phyloP scores from a whole-genome alignment of 768 basidiomycete genomes.

The Lyophyllum semitale region DNA sequence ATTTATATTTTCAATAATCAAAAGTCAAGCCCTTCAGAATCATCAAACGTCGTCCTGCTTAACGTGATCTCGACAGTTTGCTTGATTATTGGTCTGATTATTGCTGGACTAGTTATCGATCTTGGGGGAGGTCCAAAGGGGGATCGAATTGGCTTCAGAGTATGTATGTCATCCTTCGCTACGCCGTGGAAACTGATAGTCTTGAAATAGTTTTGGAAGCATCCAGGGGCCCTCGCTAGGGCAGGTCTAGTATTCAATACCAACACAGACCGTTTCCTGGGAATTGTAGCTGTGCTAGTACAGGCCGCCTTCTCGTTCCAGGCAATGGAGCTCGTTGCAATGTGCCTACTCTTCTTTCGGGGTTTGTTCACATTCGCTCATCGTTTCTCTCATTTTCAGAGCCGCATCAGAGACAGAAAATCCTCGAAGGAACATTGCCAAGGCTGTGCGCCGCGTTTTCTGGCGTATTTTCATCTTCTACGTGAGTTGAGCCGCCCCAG shows the following conservation, averaged over 20 bases:
- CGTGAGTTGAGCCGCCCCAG: conserved; percentile 30
- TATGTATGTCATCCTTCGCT: conserved; percentile 31
- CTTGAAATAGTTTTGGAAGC: conserved; percentile 57
- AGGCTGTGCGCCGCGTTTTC: conserved; percentile 76
- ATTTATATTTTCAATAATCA: conserved; percentile 67
- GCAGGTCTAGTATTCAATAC: conserved; percentile 42
- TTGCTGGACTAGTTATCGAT: conserved; percentile 69
- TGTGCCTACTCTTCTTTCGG: conserved; percentile 36
- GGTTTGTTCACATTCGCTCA: conserved; percentile 5
- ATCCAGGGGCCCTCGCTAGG: conserved; percentile 63
- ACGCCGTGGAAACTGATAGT: neutral
- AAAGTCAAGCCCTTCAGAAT: conserved; percentile 40
- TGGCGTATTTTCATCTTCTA: conserved; percentile 83
- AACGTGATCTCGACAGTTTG: conserved; percentile 36
- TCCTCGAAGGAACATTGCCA: conserved; percentile 78
- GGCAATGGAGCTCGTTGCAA: conserved; percentile 74
- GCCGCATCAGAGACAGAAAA: conserved; percentile 78
- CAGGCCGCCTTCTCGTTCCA: conserved; percentile 75
- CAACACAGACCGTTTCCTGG: conserved; percentile 50
- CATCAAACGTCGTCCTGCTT: neutral
- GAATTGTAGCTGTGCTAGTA: conserved; percentile 43
- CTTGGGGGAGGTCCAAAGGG: conserved; percentile 76
- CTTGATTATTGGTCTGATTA: conserved; percentile 62
- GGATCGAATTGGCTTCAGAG: conserved; percentile 69
- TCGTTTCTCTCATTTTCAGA: conserved; percentile 29